Conservation (phyloP, 371 early-diverging fungal species). For the Basidiobolus meristosporus region DNA sequence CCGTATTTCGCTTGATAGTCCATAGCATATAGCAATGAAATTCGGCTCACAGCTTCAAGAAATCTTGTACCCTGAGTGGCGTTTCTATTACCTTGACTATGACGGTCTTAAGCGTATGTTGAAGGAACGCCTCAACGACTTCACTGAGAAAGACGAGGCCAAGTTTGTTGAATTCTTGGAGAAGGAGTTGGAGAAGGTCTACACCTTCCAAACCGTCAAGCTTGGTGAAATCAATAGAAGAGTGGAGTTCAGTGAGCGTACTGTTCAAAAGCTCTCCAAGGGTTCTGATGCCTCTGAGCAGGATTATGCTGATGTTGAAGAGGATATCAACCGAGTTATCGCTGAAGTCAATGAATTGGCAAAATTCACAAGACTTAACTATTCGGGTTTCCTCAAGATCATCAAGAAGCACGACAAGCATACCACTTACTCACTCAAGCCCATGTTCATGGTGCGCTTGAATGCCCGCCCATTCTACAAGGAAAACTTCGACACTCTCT, state of each 20-base stretch:
- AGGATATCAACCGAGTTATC: slow-evolving; percentile 63
- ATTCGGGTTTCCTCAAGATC: slow-evolving; percentile 90
- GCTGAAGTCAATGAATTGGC: slow-evolving; percentile 80
- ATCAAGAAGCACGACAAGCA: slow-evolving; percentile 96
- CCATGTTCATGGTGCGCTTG: slow-evolving; percentile 73
- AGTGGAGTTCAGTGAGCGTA: slow-evolving; percentile 50
- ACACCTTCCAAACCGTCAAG: slow-evolving; percentile 77
- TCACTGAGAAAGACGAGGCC: slow-evolving; percentile 66
- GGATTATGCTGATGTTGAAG: slow-evolving; percentile 39
- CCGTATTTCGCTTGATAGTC: too few relatives aligned
- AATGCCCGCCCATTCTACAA: slow-evolving; percentile 78
- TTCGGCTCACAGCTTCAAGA: slow-evolving; percentile 78
- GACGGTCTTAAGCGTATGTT: slow-evolving; percentile 70
- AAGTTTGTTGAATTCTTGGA: slow-evolving; percentile 74
- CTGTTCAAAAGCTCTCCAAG: slow-evolving; percentile 24
- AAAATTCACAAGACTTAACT: slow-evolving; percentile 85
- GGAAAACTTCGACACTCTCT: slow-evolving; percentile 72
- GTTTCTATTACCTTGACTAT: slow-evolving; percentile 80
- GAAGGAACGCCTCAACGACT: slow-evolving; percentile 28
- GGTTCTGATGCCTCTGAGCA: slow-evolving; percentile 25
- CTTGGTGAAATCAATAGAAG: slow-evolving; percentile 68
- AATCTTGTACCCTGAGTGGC: slow-evolving; percentile 74
- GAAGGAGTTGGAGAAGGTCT: slow-evolving; percentile 84
- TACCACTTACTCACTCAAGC: slow-evolving; percentile 63
- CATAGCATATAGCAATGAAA: slow-evolving; percentile 46